Evolutionary conservation across 176 grass and related monocot genomes (phyloP), one percentile per base, ranked within the genome.

Genomic region (Oryza punctata): DNA sequence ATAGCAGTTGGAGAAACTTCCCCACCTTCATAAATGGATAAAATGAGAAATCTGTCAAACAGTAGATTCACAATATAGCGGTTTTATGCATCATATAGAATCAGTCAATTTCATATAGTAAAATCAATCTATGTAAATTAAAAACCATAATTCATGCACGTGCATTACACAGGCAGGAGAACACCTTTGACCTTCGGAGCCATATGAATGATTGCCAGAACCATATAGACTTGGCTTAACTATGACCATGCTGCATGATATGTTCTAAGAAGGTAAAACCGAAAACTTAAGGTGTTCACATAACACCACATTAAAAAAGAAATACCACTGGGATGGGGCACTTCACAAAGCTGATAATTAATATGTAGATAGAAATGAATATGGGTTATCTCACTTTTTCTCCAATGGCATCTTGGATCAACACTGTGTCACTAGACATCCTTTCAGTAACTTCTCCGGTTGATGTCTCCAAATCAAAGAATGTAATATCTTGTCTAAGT

Each of bases 341-440:
- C 14, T 50, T 67, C 63, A 77, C 40, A 60, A 4, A 45, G 46
- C 25, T 32, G 25, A 61, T 61, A 78, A 44, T 23, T 13, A 66
- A 67, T 33, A 12, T 40, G 15, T 67, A 41, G 40, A 37, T 37
- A 41, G 40, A 41, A 52, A 71, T 63, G 14, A 41, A 63, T 74
- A 63, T n/a, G 63, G 3, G 12, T 49, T 18, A 75, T 73, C 68
- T 73, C 63, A 92, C 93, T 82, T 92, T 95, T 80, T 92, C 88
- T 81, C 90, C 93, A 84, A 95, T 92, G 26, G 93, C 93, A 49
- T 95, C 90, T 88, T 95, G 93, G 64, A 95, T 92, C 50, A 95
- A 81, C 73, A 90, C 81, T 65, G 93, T 95, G 75, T 92, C 93
- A 46, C 88, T 88, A 40, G 93, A 90, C 88, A 95, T 95, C 61